Base-by-base conservation (phyloP, 257 asterid genomes). In the Eucommia ulmoides region DNA sequence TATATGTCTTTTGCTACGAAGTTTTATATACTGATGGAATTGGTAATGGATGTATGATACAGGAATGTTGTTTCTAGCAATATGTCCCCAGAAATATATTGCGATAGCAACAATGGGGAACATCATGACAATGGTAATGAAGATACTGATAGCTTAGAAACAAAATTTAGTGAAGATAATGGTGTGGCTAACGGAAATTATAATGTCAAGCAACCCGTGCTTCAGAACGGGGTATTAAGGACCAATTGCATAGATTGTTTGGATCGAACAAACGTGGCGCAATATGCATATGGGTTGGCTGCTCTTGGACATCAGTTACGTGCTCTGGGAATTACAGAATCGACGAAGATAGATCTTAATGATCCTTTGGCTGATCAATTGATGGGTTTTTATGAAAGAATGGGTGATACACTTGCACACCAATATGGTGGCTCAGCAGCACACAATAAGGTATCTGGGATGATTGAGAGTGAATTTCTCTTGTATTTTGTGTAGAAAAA, bases 341-440 rank as follows among this genome's bases (percentile, higher is more conserved):
- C 87, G 10, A 51, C 79, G 24, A 84, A 76, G 69, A 64, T 88
- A 64, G 95, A 84, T 62, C 88, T 88, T 51, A 94, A 88, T 54
- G 96, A 84, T 74, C 96, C 97, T 63, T 80, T 88, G 64, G 97
- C 97, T 50, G 96, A 80, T 45, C 93, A 82, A 63, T 65, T 88
- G 58, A 88, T 88, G 97, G 72, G 80, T 16, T 73, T 77, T 62
- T 91, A 91, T 69, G 99, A 91, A 74, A 86, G 71, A 63, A 91
- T 91, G 99, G 99, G 99, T 45, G 99, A 91, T 65, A 91, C 99
- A 59, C 96, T 91, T 68, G 95, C 99, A 23, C 95, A 83, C 66
- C 99, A 91, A 22, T 91, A 91, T 58, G 97, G 96, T 61, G 99
- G 99, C 49, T 91, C 99, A 22, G 99, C 99, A 65, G 99, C 99